Evolutionary conservation across 2,329 filamentous ascomycete genomes (phyloP).

Genomic region (Talaromyces rugulosus): DNA sequence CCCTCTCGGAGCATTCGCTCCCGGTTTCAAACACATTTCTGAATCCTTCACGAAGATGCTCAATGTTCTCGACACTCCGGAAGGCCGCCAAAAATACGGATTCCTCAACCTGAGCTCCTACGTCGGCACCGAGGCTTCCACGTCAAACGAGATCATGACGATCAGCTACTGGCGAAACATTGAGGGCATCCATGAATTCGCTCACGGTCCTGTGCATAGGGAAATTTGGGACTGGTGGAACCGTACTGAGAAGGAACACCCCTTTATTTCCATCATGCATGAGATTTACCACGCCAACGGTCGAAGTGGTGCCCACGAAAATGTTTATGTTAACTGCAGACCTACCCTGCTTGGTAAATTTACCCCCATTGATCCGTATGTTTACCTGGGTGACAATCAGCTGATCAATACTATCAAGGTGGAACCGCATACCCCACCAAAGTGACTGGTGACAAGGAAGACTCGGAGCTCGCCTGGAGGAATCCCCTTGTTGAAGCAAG

Average conservation of each 20-base stretch:
- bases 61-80: slow-evolving; percentile 23
- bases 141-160: slow-evolving; percentile 38
- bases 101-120: slow-evolving; percentile 45
- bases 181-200: slow-evolving; percentile 50
- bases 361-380: background rate
- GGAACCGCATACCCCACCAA: slow-evolving; percentile 3
- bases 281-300: slow-evolving; percentile 47
- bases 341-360: slow-evolving; percentile 13
- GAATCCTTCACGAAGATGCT: slow-evolving; percentile 39
- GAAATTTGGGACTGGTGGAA: slow-evolving; percentile 50
- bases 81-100: slow-evolving; percentile 43
- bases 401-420: slow-evolving; percentile 1
- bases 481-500: slow-evolving; percentile 8
- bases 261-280: slow-evolving; percentile 51
- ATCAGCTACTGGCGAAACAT: slow-evolving; percentile 51
- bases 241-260: slow-evolving; percentile 26
- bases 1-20: slow-evolving; percentile 48
- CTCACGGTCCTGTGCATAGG: slow-evolving; percentile 47
- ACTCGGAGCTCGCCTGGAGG: slow-evolving; percentile 1
- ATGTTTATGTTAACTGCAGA: slow-evolving; percentile 43
- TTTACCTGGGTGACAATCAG: background rate
- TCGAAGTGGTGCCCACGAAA: slow-evolving; percentile 47
- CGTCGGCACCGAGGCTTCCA: slow-evolving; percentile 30
- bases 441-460: background rate
- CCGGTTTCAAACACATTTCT: slow-evolving; percentile 40